These are phyloP conservation scores for Fusarium metavorans DNA, from an alignment of 2,329 filamentous ascomycete species.

Conservation along the genomic window DNA sequence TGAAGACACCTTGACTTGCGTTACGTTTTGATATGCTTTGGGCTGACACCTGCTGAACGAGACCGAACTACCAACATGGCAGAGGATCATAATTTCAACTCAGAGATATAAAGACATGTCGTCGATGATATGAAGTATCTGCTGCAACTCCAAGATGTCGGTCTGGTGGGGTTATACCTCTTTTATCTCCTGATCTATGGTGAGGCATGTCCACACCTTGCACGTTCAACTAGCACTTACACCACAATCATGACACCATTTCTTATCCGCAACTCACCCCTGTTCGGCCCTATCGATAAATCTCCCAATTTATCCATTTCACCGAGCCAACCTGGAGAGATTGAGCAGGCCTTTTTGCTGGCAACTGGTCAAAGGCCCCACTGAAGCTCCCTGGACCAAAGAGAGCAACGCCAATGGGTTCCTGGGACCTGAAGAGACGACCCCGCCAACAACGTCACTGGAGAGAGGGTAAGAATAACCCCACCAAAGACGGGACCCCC, in stretches of 20 bases:
- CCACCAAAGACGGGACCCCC: conserved; percentile 24
- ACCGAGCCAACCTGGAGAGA: neutral
- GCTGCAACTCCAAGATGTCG: neutral
- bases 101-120: neutral
- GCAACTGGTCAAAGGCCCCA: conserved; percentile 4
- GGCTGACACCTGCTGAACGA: neutral
- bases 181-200: neutral
- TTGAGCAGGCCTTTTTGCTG: conserved; percentile 12
- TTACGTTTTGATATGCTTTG: neutral
- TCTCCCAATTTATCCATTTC: neutral
- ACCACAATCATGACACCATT: neutral
- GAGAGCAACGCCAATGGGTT: conserved; percentile 2
- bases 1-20: neutral
- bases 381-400: neutral
- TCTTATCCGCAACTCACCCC: neutral
- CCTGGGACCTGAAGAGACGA: conserved; percentile 6
- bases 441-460: conserved; percentile 43
- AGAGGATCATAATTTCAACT: neutral
- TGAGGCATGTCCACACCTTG: neutral
- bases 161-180: neutral
- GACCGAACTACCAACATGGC: neutral
- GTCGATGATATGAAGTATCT: neutral
- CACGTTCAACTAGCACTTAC: neutral
- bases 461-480: conserved; percentile 18
- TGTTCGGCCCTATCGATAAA: neutral